Evolutionary conservation across 1,139 yeast genomes (phyloP), one percentile per base, ranked within the genome.

Genomic region (Hemisphaericaspora lyxosophila): DNA sequence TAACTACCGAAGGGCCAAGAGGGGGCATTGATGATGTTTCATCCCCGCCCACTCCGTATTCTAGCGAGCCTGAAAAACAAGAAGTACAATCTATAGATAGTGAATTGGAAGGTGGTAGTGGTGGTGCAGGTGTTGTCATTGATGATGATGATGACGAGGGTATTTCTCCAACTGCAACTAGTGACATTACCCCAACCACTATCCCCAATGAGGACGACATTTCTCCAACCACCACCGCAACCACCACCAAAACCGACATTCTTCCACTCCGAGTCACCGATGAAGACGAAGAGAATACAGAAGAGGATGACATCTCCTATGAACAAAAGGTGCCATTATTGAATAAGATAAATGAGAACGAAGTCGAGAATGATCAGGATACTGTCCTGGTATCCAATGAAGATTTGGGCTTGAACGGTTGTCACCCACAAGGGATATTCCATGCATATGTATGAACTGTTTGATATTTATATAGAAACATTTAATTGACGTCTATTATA

Each of bases 111-210:
- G 3, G 3, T 3, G 23, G 11, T 20, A 11, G 11, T 8, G 11
- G 7, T 20, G 11, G 3, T 4, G 23, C 23, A 20, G 11, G 11
- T 3, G 33, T 16, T 16, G 23, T 3, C n/a, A 4, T 5, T 3
- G 15, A n/a, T 17, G 11, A 24, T 14, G 26, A 31, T 16, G 32
- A 19, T 11, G 20, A 14, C 23, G 32, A 34, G 19, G 32, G 20
- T 7, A n/a, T 27, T 7, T 12, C 14, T n/a, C 36, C 36, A 2
- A n/a, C n/a, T n/a, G n/a, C n/a, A n/a, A n/a, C n/a, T 15, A 15
- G 4, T 5, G 19, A 26, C 5, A 26, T 15, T 5, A 11, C n/a
- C 4, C 6, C 27, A 14, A 26, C 29, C 11, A 26, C 16, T n/a
- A 26, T 5, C 4, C 14, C 19, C 19, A 15, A 15, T 11, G 8